These are phyloP conservation scores for Xylaria curta DNA, from an alignment of 495 filamentous ascomycete species.

Conservation along the genomic window DNA sequence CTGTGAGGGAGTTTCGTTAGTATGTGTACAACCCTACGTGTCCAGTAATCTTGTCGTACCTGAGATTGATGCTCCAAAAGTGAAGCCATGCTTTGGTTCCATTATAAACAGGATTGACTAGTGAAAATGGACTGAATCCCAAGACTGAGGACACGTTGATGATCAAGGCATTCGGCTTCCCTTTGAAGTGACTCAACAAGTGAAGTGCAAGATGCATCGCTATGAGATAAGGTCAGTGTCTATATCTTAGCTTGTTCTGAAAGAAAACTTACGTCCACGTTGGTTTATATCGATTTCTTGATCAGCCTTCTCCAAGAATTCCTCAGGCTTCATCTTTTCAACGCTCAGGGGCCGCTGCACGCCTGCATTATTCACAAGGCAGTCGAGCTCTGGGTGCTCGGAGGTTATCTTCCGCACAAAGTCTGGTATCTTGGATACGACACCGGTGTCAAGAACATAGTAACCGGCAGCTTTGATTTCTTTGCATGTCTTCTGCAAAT, in stretches of 20 bases:
- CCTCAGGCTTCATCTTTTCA: conserved; percentile 33
- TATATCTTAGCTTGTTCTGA: background rate
- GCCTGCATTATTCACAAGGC: conserved; percentile 50
- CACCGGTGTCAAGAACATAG: conserved; percentile 54
- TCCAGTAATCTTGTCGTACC: background rate
- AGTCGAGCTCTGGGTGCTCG: conserved; percentile 56
- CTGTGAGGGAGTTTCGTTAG: conserved; percentile 12
- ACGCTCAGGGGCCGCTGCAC: conserved; percentile 43
- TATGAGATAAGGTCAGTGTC: background rate
- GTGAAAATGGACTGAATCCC: conserved; percentile 48
- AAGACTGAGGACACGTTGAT: conserved; percentile 57
- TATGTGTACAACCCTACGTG: background rate
- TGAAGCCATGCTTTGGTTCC: conserved; percentile 58
- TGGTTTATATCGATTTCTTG: conserved; percentile 58
- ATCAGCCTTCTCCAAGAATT: conserved; percentile 49
- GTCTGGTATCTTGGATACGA: conserved; percentile 38
- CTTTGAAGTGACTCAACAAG: conserved; percentile 51
- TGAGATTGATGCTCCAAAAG: conserved; percentile 55
- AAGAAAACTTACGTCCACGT: conserved; percentile 39
- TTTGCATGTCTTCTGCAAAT: conserved; percentile 41
- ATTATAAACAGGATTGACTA: conserved; percentile 58
- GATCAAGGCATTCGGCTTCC: conserved; percentile 39
- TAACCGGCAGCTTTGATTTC: conserved; percentile 48
- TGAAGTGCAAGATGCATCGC: conserved; percentile 54
- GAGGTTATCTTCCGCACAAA: conserved; percentile 45